phyloP scores from a whole-genome alignment of 2,329 filamentous ascomycete species.

The Elsinoe ampelina region DNA sequence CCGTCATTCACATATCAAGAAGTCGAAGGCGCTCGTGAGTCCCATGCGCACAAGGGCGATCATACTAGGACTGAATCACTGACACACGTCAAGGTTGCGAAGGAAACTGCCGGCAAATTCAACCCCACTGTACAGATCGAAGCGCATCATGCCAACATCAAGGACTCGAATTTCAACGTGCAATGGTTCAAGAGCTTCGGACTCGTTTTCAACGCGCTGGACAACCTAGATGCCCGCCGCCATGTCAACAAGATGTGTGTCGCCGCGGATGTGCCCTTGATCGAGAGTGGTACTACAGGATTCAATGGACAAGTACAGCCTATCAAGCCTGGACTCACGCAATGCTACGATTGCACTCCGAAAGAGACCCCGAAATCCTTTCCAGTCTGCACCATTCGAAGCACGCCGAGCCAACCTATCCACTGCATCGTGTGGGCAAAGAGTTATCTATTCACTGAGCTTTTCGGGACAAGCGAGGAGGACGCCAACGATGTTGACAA shows the following conservation, averaged over 20 bases:
- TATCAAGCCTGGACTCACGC: constrained; percentile 75
- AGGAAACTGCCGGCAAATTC: constrained; percentile 81
- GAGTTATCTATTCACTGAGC: constrained; percentile 88
- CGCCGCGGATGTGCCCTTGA: constrained; percentile 77
- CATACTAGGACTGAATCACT: neutral
- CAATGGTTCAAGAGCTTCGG: constrained; percentile 78
- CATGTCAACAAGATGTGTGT: constrained; percentile 98
- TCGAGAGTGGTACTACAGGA: constrained; percentile 94
- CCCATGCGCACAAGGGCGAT: constrained; percentile 16
- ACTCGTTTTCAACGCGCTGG: constrained; percentile 91
- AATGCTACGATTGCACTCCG: constrained; percentile 89
- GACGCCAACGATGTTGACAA: constrained; percentile 70
- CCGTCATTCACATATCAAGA: constrained; percentile 93
- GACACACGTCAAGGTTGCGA: constrained; percentile 60
- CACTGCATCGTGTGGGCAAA: constrained; percentile 99
- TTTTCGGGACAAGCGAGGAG: constrained; percentile 88
- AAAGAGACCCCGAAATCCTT: constrained; percentile 90
- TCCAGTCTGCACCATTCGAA: constrained; percentile 93
- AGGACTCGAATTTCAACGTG: constrained; percentile 75
- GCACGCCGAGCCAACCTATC: constrained; percentile 90
- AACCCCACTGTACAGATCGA: constrained; percentile 80
- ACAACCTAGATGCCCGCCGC: constrained; percentile 85
- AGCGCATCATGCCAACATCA: constrained; percentile 91
- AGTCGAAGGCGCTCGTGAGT: constrained; percentile 79
- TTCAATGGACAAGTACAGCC: constrained; percentile 98